A percentile compares a stretch with the other conserved stretches of the same genome.
Conservation (phyloP, 1,284 basidiomycete species). For the Kwoniella shivajii region DNA sequence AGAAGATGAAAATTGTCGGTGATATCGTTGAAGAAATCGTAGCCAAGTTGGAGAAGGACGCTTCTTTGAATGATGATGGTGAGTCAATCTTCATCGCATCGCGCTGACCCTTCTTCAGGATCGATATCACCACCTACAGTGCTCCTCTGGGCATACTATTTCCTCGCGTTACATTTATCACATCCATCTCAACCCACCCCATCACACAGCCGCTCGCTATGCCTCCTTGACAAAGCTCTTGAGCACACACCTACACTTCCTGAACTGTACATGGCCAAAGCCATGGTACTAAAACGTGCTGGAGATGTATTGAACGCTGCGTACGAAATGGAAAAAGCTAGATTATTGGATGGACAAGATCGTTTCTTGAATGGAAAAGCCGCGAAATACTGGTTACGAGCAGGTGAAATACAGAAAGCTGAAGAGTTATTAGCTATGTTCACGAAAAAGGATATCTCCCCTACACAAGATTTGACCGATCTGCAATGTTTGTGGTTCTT, state of each 20-base stretch:
- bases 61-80: conserved; percentile 48
- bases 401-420: conserved; percentile 75
- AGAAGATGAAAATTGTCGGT: conserved; percentile 71
- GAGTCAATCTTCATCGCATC: conserved; percentile 17
- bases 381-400: conserved; percentile 86
- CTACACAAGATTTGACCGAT: conserved; percentile 83
- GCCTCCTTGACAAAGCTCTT: conserved; percentile 67
- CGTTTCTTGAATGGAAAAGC: conserved; percentile 93
- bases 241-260: conserved; percentile 91
- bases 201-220: conserved; percentile 62
- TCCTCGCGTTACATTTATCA: conserved; percentile 88
- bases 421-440: conserved; percentile 75
- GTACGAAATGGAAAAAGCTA: conserved; percentile 75
- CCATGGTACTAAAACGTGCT: conserved; percentile 80
- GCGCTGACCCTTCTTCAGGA: conserved; percentile 25
- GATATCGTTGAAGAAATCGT: conserved; percentile 66
- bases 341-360: conserved; percentile 89
- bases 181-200: conserved; percentile 59
- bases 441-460: conserved; percentile 81
- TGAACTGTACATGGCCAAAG: conserved; percentile 83
- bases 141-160: conserved; percentile 94
- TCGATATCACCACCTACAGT: conserved; percentile 70
- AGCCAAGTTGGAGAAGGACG: conserved; percentile 47
- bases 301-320: conserved; percentile 81
- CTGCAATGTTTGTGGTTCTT: conserved; percentile 95